Percentiles rank a stretch among this genome's conserved stretches.
Evolutionary conservation across 2,329 filamentous ascomycete species (phyloP).

Genomic region (Chaetomium olivaceum): DNA sequence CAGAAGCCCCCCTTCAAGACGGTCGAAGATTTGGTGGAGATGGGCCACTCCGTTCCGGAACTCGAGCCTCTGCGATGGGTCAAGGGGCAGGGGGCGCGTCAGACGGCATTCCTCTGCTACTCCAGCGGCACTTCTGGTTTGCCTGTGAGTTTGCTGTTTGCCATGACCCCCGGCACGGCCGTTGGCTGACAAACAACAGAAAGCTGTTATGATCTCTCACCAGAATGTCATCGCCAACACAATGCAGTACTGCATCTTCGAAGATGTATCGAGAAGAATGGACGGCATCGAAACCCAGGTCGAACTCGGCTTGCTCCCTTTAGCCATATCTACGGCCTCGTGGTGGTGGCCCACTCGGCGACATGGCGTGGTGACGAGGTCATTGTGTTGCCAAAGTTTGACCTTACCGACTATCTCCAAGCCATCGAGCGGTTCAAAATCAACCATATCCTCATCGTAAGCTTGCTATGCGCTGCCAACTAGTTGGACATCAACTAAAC

Average conservation of each 20-base stretch:
- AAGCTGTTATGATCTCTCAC: slow-evolving; percentile 84
- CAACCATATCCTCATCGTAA: slow-evolving; percentile 63
- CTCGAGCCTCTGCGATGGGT: slow-evolving; percentile 60
- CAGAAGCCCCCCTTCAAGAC: slow-evolving; percentile 59
- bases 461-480: slow-evolving; percentile 28
- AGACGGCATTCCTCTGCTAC: slow-evolving; percentile 76
- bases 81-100: slow-evolving; percentile 64
- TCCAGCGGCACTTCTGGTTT: slow-evolving; percentile 78
- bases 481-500: slow-evolving; percentile 38
- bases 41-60: slow-evolving; percentile 56
- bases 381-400: slow-evolving; percentile 74
- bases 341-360: slow-evolving; percentile 66
- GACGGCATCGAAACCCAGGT: slow-evolving; percentile 45
- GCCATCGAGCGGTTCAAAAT: slow-evolving; percentile 71
- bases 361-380: slow-evolving; percentile 72
- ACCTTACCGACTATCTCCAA: slow-evolving; percentile 63
- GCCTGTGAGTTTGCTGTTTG: slow-evolving; percentile 54
- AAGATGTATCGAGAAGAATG: slow-evolving; percentile 42
- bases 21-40: slow-evolving; percentile 63
- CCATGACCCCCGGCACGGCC: too few species aligned
- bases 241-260: slow-evolving; percentile 58
- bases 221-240: slow-evolving; percentile 76
- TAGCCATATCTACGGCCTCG: slow-evolving; percentile 79
- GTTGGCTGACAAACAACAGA: slow-evolving; percentile 47
- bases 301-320: slow-evolving; percentile 69